Base-by-base conservation (phyloP, 2,329 filamentous ascomycete species). In the Knufia fluminis region DNA sequence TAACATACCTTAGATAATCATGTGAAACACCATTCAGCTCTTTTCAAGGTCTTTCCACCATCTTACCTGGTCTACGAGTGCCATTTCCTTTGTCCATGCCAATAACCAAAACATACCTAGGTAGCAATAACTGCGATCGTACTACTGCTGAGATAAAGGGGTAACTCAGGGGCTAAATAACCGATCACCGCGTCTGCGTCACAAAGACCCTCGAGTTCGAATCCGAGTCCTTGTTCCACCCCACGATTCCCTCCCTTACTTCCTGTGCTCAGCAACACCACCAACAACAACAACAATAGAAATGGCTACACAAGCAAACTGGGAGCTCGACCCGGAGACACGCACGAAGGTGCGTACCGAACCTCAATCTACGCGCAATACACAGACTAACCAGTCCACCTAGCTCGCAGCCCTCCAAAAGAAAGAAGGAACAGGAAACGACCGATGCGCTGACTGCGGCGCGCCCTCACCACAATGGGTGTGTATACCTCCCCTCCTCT, bases 401-500 rank as follows among this genome's bases (percentile, higher is more conserved):
- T n/a, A 95, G 88, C 82, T 98, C 65, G 81, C 89, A 57, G 81
- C 87, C 54, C 88, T 97, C 60, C 90, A 95, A 68, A 94, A 94
- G 68, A 83, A 57, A 45, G 57, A 59, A 45, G 59, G 83, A 60
- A 84, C 88, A 60, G 82, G 83, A 60, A 98, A 98, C 70, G 88
- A 86, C 65, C 72, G 80, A 61, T 98, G 92, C 74, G 91, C 90
- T 72, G 92, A 98, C 72, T 98, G 92, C 75, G 83, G 83, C 65
- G 91, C 92, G 39, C 91, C 92, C 19, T 94, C 88, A 61, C 92
- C 92, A 55, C 92, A 98, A 84, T 98, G 92, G 92, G 91, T 92
- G 59, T 77, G 71, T 57, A 24, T 31, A n/a, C n/a, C 46, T 48
- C n/a, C 23, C 20, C 40, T 10, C 40, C 6, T 38, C 6, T 20